phyloP scores from a whole-genome alignment of 2,329 filamentous ascomycete genomes.

The Xylaria sp. region DNA sequence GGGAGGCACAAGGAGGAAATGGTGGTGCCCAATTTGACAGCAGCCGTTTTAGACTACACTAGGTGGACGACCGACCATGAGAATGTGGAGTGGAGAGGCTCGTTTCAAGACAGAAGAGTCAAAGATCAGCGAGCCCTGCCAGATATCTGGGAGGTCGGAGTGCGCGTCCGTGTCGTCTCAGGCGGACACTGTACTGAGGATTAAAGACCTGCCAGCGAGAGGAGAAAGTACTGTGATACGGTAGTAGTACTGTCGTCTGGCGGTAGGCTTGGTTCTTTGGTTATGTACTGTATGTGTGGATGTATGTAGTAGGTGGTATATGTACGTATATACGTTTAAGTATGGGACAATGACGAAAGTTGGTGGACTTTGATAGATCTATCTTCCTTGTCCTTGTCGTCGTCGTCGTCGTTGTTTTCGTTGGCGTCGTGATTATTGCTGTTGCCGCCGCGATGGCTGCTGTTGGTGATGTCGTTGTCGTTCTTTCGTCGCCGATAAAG shows the following conservation, averaged over 20 bases:
- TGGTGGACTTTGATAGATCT: conserved; percentile 15
- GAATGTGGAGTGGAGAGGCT: conserved; percentile 53
- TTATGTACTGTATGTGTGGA: neutral
- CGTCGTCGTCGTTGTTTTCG: neutral
- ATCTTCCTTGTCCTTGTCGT: neutral
- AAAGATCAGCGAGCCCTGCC: conserved; percentile 51
- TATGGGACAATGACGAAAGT: conserved; percentile 26
- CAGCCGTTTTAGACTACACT: conserved; percentile 47
- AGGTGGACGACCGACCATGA: conserved; percentile 50
- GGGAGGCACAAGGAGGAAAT: conserved; percentile 43
- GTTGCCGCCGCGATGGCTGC: neutral
- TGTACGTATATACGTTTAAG: neutral
- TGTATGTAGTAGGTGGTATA: neutral
- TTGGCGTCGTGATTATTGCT: neutral
- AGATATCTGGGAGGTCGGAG: conserved; percentile 49
- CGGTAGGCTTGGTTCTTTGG: conserved; percentile 21
- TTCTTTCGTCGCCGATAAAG: conserved; percentile 12
- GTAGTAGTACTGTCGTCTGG: conserved; percentile 22
- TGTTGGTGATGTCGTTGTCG: neutral
- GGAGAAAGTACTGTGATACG: conserved; percentile 29
- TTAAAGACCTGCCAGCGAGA: conserved; percentile 36
- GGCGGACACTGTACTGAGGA: conserved; percentile 39
- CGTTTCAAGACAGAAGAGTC: conserved; percentile 53
- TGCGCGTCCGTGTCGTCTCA: conserved; percentile 38
- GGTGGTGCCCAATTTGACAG: conserved; percentile 52